Percentiles rank a stretch among this genome's conserved stretches.
These are phyloP conservation scores for Cyberlindnera sargentensis DNA, from an alignment of 805 yeast species.

Conservation along the genomic window DNA sequence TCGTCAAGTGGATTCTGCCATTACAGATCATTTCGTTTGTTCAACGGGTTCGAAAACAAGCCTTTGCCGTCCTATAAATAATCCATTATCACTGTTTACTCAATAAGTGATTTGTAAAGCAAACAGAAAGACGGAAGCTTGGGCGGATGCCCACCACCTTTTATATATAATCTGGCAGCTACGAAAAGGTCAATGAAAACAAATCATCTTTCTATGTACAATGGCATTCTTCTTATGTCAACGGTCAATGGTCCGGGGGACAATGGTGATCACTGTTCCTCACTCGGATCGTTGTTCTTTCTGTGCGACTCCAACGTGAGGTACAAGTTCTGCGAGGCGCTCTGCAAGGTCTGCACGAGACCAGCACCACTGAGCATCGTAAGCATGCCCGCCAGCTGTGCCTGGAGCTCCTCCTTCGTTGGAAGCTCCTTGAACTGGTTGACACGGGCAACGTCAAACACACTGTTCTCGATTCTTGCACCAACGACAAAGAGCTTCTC, in stretches of 20 bases:
- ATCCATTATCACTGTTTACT: too few relatives aligned
- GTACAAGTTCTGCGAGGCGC: conserved; percentile 60
- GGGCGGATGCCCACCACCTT: too few relatives aligned
- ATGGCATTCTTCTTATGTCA: not conserved
- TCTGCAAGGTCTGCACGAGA: conserved; percentile 71
- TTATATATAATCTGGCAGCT: too few relatives aligned
- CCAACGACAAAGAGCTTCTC: conserved; percentile 81
- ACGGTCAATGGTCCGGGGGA: not conserved
- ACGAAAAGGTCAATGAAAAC: too few relatives aligned
- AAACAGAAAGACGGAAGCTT: too few relatives aligned
- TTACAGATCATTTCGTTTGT: too few relatives aligned
- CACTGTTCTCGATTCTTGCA: conserved; percentile 65
- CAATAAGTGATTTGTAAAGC: too few relatives aligned
- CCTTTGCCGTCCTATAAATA: too few relatives aligned
- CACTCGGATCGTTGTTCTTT: conserved; percentile 31
- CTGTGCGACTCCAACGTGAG: conserved; percentile 65
- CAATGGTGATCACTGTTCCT: conserved; percentile 4
- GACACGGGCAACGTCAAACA: conserved; percentile 46
- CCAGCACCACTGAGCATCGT: conserved; percentile 88
- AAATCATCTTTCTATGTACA: too few relatives aligned
- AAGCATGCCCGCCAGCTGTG: conserved; percentile 76
- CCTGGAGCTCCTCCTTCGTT: conserved; percentile 59
- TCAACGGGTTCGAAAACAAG: too few relatives aligned
- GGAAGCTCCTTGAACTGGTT: conserved; percentile 69
- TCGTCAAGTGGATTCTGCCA: too few relatives aligned